These are phyloP conservation scores for Hordeum vulgare DNA, from an alignment of 176 grass and related monocot genomes.

Conservation along the genomic window DNA sequence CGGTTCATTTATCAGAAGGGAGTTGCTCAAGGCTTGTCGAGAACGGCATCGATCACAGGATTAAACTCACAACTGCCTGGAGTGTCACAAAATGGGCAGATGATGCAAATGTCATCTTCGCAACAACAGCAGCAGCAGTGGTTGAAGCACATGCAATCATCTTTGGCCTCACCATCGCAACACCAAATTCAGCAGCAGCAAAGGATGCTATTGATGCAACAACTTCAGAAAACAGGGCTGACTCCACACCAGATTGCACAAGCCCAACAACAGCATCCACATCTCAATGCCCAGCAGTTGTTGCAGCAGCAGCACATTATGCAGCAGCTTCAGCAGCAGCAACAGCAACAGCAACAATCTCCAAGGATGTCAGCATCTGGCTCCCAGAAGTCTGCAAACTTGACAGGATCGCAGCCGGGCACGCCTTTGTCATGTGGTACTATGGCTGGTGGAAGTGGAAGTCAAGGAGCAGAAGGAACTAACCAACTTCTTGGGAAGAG, in stretches of 20 bases:
- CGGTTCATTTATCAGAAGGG: slow-evolving; percentile 61
- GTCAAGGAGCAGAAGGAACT: slow-evolving; percentile 63
- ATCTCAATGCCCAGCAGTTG: slow-evolving; percentile 39
- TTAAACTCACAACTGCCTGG: slow-evolving; percentile 71
- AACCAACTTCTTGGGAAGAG: slow-evolving; percentile 84
- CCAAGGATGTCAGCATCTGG: slow-evolving; percentile 58
- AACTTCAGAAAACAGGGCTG: slow-evolving; percentile 57
- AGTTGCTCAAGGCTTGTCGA: slow-evolving; percentile 57
- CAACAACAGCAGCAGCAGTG: slow-evolving; percentile 73
- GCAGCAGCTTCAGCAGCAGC: slow-evolving; percentile 54
- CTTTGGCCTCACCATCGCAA: slow-evolving; percentile 43
- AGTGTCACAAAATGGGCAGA: slow-evolving; percentile 69
- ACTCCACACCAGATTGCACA: slow-evolving; percentile 59
- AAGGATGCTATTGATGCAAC: slow-evolving; percentile 50
- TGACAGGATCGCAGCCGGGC: slow-evolving; percentile 65
- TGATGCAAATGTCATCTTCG: slow-evolving; percentile 58
- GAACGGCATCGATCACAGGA: slow-evolving; percentile 54
- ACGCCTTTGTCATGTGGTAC: slow-evolving; percentile 50
- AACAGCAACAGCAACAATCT: slow-evolving; percentile 71
- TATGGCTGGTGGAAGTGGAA: slow-evolving; percentile 57
- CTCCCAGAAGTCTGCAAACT: slow-evolving; percentile 59
- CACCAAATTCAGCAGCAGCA: slow-evolving; percentile 76
- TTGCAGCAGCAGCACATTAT: slow-evolving; percentile 52
- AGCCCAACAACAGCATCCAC: slow-evolving; percentile 62
- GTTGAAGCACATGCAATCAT: slow-evolving; percentile 73